A percentile compares a stretch with the other conserved stretches of the same genome.
These are phyloP conservation scores for Fusarium beomiforme DNA, from an alignment of 2,329 filamentous ascomycete genomes.

Conservation along the genomic window DNA sequence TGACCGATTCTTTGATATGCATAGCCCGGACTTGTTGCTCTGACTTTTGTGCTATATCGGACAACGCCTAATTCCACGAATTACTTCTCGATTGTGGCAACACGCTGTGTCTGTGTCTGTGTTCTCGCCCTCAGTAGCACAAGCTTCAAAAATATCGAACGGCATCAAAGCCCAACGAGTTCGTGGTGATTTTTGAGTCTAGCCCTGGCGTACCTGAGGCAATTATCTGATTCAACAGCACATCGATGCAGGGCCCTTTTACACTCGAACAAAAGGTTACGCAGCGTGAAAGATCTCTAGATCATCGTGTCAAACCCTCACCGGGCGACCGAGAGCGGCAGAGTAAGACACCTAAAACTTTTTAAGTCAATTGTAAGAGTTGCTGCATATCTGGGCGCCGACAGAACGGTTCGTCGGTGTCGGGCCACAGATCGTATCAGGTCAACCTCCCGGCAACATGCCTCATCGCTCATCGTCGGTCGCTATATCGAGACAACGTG, in stretches of 20 bases:
- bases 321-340: background rate
- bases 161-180: slow-evolving; percentile 26
- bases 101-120: slow-evolving; percentile 4
- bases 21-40: slow-evolving; percentile 15
- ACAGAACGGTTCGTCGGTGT: slow-evolving; percentile 9
- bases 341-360: background rate
- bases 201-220: background rate
- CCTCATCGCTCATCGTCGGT: slow-evolving; percentile 22
- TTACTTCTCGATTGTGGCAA: slow-evolving; percentile 21
- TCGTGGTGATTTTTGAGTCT: slow-evolving; percentile 2
- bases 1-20: slow-evolving; percentile 18
- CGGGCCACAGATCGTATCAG: background rate
- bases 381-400: slow-evolving; percentile 7
- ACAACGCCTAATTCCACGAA: background rate
- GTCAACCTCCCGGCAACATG: slow-evolving; percentile 8
- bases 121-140: slow-evolving; percentile 9
- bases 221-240: slow-evolving; percentile 13
- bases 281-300: slow-evolving; percentile 27
- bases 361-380: background rate
- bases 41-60: background rate
- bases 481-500: slow-evolving; percentile 9
- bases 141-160: background rate
- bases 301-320: slow-evolving; percentile 23
- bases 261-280: slow-evolving; percentile 11
- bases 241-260: background rate